Base-by-base conservation (phyloP, 2,329 filamentous ascomycete species). In the Fusarium sp. region DNA sequence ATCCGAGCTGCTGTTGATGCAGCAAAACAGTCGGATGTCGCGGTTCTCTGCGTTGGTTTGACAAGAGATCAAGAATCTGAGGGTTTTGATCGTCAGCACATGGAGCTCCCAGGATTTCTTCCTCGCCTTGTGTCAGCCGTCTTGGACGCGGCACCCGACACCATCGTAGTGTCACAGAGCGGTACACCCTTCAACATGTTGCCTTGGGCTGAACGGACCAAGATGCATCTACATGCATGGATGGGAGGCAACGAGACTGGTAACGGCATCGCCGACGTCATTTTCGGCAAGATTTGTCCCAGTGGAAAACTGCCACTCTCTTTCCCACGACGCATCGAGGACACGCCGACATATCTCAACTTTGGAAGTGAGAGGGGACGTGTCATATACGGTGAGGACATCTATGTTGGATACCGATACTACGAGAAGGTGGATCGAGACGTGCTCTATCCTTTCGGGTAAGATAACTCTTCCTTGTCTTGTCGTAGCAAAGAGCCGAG, bases 391-490 rank as follows among this genome's bases (percentile, higher is more conserved):
- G 61, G 60, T 6, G 64, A 67, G 18, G 57, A 36, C 20, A 49
- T 67, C 5, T 67, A 61, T n/a, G 51, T 64, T 11, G 64, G 64
- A 20, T 67, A 67, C 10, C 42, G 64, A 6, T 67, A 46, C 4
- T 67, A 64, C 9, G 61, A 67, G 4, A 56, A 49, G 33, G 25
- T 63, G 11, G 25, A 53, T 11, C 23, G 16, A 7, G 34, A 33
- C 1, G 49, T 62, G 0, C 34, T 54, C 5, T 64, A 51, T 54
- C 61, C 55, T 8, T 67, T 67, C n/a, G 64, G 64, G 57, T 61
- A 23, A 50, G 51, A n/a, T 14, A 5, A 23, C 13, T 38, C 20
- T 9, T 11, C 4, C 14, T 6, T 20, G 10, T n/a, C n/a, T n/a
- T n/a, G n/a, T 25, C 23, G 23, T 25, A 25, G 7, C 23, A 25